These are phyloP conservation scores for Blastocystis sp. DNA, from an alignment of 352 stramenopile genomes.

Conservation along the genomic window DNA sequence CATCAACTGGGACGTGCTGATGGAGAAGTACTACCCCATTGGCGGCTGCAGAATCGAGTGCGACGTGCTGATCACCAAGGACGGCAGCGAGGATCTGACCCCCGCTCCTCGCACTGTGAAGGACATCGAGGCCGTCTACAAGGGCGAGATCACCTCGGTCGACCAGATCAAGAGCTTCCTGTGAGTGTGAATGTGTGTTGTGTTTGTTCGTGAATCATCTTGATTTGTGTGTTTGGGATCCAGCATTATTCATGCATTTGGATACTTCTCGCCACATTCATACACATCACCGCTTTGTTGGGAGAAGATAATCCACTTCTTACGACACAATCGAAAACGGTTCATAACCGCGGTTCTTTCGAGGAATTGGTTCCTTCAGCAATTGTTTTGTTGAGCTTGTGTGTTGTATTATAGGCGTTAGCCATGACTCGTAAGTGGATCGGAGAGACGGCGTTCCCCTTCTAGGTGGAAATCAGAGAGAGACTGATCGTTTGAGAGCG, in stretches of 20 bases:
- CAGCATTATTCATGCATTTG: background rate
- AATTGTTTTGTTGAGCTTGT: too few species aligned
- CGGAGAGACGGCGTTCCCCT: too few species aligned
- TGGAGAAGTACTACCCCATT: constrained; percentile 75
- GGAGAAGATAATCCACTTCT: too few species aligned
- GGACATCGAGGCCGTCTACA: constrained; percentile 91
- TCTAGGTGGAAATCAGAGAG: constrained; percentile 60
- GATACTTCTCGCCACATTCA: too few species aligned
- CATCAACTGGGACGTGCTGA: constrained; percentile 81
- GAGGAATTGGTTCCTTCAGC: too few species aligned
- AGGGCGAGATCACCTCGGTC: constrained; percentile 70
- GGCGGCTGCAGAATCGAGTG: constrained; percentile 95
- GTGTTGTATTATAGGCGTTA: too few species aligned
- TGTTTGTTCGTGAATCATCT: background rate
- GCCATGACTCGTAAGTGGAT: too few species aligned
- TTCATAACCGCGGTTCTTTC: too few species aligned
- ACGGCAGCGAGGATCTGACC: constrained; percentile 91
- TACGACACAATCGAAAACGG: too few species aligned
- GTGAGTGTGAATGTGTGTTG: background rate
- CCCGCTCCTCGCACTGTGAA: constrained; percentile 87
- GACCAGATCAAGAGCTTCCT: constrained; percentile 69
- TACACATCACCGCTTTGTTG: too few species aligned
- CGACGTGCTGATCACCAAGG: constrained; percentile 90
- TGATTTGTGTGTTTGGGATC: constrained; percentile 9
- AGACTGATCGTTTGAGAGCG: constrained; percentile 39